Evolutionary conservation across 129 eudicot genomes (phyloP).

Genomic region (Flaveria sonorensis): DNA sequence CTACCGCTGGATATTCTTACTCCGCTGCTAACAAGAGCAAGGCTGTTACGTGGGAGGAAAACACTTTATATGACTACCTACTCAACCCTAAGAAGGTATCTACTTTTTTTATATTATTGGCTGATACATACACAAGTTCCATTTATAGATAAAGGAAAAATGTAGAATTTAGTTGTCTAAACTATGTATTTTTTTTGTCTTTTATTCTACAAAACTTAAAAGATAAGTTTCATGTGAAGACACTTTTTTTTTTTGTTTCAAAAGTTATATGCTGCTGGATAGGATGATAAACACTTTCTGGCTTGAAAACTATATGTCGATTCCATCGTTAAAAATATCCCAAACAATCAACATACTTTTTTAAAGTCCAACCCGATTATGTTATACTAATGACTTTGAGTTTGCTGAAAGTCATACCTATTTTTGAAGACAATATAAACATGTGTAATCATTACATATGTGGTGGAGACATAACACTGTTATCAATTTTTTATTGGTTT

Average conservation of each 20-base stretch:
- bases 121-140: background rate
- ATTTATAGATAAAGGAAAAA: no score
- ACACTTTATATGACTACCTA: constrained; percentile 67
- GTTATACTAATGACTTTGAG: no score
- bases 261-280: background rate
- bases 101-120: background rate
- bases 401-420: background rate
- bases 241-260: background rate
- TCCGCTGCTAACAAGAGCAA: constrained; percentile 83
- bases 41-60: constrained; percentile 85
- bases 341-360: background rate
- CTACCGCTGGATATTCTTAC: constrained; percentile 75
- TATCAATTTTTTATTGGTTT: background rate
- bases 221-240: background rate
- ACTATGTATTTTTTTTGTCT: background rate
- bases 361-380: no score
- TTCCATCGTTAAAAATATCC: background rate
- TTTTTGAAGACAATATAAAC: background rate
- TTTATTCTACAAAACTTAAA: background rate
- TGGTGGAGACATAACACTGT: background rate
- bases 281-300: background rate
- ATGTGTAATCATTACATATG: background rate
- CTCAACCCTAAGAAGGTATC: constrained; percentile 85
- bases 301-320: background rate
- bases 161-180: no score